phyloP scores from a whole-genome alignment of 257 asterid genomes.

The Eucommia ulmoides region DNA sequence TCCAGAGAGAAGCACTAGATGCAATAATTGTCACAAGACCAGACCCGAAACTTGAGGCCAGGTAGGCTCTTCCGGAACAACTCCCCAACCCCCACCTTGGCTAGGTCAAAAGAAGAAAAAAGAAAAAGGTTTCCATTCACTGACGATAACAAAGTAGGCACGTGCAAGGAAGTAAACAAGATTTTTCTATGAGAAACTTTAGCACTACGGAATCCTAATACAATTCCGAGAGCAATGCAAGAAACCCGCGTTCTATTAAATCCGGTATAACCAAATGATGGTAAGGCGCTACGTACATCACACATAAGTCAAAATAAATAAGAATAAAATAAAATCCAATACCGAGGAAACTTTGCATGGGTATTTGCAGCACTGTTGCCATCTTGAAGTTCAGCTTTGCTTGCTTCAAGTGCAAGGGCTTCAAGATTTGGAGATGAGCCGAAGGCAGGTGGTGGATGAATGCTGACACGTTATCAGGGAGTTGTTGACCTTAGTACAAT shows the following conservation, averaged over 20 bases:
- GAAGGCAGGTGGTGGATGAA: conserved; percentile 98
- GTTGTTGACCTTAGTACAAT: conserved; percentile 13
- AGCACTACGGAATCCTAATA: not conserved
- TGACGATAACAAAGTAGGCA: not conserved
- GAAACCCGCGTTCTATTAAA: not conserved
- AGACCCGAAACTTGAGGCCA: no score
- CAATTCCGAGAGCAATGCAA: not conserved
- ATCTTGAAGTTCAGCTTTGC: conserved; percentile 49
- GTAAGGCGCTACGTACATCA: not conserved
- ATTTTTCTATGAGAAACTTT: not conserved
- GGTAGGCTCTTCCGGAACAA: not conserved
- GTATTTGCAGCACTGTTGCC: conserved; percentile 32
- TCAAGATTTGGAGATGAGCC: conserved; percentile 98
- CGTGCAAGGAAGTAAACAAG: not conserved
- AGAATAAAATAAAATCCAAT: conserved; percentile 11
- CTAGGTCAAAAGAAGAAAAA: no score
- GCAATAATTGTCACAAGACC: no score
- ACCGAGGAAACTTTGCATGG: conserved; percentile 46
- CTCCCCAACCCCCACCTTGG: not conserved
- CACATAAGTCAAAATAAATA: conserved; percentile 2
- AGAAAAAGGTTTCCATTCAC: not conserved
- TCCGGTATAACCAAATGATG: not conserved
- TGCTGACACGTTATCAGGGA: conserved; percentile 30
- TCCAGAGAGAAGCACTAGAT: not conserved
- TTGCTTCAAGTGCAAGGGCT: conserved; percentile 73